phyloP scores from a whole-genome alignment of 2,329 filamentous ascomycete species.

The Cordyceps militaris region DNA sequence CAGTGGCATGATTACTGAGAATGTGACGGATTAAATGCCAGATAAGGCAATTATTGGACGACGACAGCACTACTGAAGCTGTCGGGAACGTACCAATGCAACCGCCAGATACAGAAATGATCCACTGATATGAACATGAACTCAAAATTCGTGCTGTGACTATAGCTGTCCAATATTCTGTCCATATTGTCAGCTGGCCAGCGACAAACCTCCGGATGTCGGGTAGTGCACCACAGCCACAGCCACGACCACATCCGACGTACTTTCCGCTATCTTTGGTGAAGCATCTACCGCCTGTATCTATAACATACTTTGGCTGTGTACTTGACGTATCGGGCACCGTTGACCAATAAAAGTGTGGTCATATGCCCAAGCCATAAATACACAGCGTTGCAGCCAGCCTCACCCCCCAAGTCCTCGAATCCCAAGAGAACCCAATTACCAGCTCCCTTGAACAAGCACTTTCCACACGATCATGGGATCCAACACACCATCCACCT shows the following conservation, averaged over 20 bases:
- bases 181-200: too few relatives aligned
- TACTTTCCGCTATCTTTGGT: neutral
- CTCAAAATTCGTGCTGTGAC: neutral
- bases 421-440: neutral
- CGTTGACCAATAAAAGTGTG: neutral
- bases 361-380: constrained; percentile 3
- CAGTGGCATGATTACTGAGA: too few relatives aligned
- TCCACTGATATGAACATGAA: too few relatives aligned
- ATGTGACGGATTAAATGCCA: too few relatives aligned
- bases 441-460: neutral
- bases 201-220: neutral
- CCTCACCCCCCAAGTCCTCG: neutral
- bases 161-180: too few relatives aligned
- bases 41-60: too few relatives aligned
- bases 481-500: constrained; percentile 24
- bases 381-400: neutral
- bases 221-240: constrained; percentile 9
- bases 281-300: neutral
- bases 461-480: constrained; percentile 18
- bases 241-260: neutral
- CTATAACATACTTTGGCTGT: neutral
- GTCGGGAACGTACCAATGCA: too few relatives aligned
- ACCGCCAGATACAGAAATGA: too few relatives aligned
- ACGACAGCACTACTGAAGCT: too few relatives aligned
- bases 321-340: neutral